Conservation (phyloP, 1,139 yeast species). For the Pichiaceae sp. region DNA sequence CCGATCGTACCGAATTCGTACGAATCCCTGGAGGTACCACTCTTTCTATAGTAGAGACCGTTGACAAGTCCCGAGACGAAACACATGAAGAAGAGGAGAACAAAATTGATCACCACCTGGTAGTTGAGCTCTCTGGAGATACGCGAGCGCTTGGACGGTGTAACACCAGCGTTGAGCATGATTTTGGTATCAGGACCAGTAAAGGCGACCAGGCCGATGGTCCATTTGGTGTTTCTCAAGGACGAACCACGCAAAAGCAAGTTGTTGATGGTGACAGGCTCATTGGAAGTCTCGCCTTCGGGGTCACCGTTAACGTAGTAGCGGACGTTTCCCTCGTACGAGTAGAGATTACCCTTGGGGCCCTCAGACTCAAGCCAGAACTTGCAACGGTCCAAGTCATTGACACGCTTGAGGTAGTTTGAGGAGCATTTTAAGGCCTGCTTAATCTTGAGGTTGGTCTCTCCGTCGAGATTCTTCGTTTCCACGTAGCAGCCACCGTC, state of each 20-base stretch:
- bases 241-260: conserved; percentile 82
- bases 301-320: conserved; percentile 40
- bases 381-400: conserved; percentile 64
- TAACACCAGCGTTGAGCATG: conserved; percentile 86
- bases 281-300: conserved; percentile 35
- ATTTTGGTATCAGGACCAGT: conserved; percentile 91
- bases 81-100: conserved; percentile 67
- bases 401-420: conserved; percentile 26
- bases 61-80: conserved; percentile 75
- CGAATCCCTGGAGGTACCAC: conserved; percentile 48
- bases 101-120: conserved; percentile 73
- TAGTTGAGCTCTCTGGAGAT: conserved; percentile 78
- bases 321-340: conserved; percentile 79
- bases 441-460: conserved; percentile 81
- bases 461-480: conserved; percentile 94
- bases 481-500: conserved; percentile 93
- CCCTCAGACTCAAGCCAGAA: conserved; percentile 90
- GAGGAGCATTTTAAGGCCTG: conserved; percentile 68
- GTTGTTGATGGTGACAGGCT: conserved; percentile 75
- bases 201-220: conserved; percentile 76
- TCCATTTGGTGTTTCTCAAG: conserved; percentile 92
- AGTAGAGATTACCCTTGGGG: conserved; percentile 75
- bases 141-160: conserved; percentile 83
- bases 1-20: conserved; percentile 69
- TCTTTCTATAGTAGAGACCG: conserved; percentile 59